These are phyloP conservation scores for Phyllostachys edulis DNA, from an alignment of 176 grass and related monocot species.

Conservation along the genomic window DNA sequence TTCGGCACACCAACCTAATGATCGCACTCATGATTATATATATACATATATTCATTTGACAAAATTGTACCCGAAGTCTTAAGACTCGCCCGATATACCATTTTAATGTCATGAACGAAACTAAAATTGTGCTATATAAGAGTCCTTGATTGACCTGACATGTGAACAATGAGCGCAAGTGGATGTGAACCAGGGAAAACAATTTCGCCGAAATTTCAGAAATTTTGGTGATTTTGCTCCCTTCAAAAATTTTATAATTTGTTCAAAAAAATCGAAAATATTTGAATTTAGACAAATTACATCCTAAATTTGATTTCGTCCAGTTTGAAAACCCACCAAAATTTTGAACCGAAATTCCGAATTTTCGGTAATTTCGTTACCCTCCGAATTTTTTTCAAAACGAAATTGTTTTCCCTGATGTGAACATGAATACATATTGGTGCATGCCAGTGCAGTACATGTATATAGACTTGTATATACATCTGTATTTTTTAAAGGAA, in stretches of 20 bases:
- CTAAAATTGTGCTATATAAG: background rate
- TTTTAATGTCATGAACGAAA: background rate
- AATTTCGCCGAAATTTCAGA: no score
- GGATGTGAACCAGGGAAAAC: background rate
- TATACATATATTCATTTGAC: background rate
- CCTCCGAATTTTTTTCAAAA: no score
- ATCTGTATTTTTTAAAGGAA: no score
- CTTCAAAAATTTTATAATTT: no score
- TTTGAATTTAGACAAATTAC: no score
- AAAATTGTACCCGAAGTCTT: background rate
- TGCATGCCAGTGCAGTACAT: background rate
- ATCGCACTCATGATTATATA: slow-evolving; percentile 22
- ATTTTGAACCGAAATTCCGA: no score
- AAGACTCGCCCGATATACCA: background rate
- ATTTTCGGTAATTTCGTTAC: no score
- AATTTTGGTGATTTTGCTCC: no score
- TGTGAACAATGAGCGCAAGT: background rate
- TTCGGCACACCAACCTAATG: slow-evolving; percentile 30
- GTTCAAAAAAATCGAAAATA: no score
- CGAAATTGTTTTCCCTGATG: no score
- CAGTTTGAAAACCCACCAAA: no score
- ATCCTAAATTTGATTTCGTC: no score
- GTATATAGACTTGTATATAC: background rate
- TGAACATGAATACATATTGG: background rate
- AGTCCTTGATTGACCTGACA: background rate